These are phyloP conservation scores for Aspergillus viridinutans DNA, from an alignment of 2,329 filamentous ascomycete species.

Conservation along the genomic window DNA sequence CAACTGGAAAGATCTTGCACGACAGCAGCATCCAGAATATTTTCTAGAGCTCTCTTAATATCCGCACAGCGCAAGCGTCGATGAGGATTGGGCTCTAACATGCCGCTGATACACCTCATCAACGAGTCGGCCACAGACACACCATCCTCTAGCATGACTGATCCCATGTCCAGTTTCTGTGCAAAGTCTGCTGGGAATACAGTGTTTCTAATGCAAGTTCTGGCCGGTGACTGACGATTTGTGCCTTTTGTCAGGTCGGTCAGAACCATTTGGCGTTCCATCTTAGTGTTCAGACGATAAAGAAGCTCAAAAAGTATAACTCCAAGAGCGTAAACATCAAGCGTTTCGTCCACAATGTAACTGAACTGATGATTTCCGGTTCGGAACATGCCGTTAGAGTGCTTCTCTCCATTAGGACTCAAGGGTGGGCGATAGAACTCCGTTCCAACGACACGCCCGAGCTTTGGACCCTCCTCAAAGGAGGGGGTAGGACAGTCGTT, in stretches of 20 bases:
- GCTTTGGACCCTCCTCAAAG: slow-evolving; percentile 17
- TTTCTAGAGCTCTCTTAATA: slow-evolving; percentile 32
- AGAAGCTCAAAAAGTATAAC: slow-evolving; percentile 61
- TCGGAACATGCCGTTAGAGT: not conserved
- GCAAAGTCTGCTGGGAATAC: slow-evolving; percentile 37
- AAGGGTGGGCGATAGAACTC: slow-evolving; percentile 57
- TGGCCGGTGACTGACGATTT: slow-evolving; percentile 1
- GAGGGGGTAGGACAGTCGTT: slow-evolving; percentile 25
- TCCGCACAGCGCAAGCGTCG: slow-evolving; percentile 36
- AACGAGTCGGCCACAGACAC: slow-evolving; percentile 30
- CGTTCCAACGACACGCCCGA: slow-evolving; percentile 53
- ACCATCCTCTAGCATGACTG: slow-evolving; percentile 20
- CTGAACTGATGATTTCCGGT: slow-evolving; percentile 8
- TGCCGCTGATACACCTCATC: slow-evolving; percentile 37
- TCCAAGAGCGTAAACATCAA: slow-evolving; percentile 60
- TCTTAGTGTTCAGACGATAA: slow-evolving; percentile 50
- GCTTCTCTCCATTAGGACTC: slow-evolving; percentile 4
- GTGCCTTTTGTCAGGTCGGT: slow-evolving; percentile 33
- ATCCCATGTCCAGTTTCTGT: slow-evolving; percentile 33
- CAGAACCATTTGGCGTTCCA: slow-evolving; percentile 45
- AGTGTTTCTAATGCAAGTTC: slow-evolving; percentile 8
- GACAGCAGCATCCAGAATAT: slow-evolving; percentile 16
- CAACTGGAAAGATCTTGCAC: slow-evolving; percentile 7
- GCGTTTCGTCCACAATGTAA: slow-evolving; percentile 45
- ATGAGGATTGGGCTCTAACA: slow-evolving; percentile 37